Conservation (phyloP, 129 eudicot genomes). For the Lactuca sativa region DNA sequence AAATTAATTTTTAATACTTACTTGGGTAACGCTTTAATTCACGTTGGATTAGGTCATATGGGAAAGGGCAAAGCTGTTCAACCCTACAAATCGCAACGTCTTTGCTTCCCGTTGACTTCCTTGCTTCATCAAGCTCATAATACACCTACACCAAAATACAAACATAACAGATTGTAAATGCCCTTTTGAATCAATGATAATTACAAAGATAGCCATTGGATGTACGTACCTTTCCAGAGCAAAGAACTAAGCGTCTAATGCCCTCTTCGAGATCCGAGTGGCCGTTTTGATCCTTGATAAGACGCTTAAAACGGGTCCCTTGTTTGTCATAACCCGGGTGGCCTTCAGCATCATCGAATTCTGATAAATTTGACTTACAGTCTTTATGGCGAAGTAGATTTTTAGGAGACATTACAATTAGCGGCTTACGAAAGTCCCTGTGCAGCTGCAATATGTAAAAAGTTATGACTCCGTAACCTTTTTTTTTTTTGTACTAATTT, state of each 20-base stretch:
- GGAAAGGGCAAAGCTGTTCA: constrained; percentile 98
- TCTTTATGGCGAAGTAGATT: constrained; percentile 94
- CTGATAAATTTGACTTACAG: constrained; percentile 89
- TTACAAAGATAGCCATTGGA: neutral
- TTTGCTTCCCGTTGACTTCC: constrained; percentile 52
- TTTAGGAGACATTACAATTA: constrained; percentile 94
- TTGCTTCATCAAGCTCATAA: constrained; percentile 85
- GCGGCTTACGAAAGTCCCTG: constrained; percentile 96
- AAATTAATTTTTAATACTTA: constrained; percentile 32
- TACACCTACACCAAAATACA: constrained; percentile 52
- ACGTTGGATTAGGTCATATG: constrained; percentile 88
- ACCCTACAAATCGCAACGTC: constrained; percentile 92
- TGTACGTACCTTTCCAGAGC: constrained; percentile 94
- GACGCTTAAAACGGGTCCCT: constrained; percentile 95
- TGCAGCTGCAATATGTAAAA: constrained; percentile 49
- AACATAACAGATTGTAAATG: too few relatives aligned
- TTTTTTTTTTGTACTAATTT: too few relatives aligned
- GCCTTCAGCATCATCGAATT: constrained; percentile 92
- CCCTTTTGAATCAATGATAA: too few relatives aligned
- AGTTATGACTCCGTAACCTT: too few relatives aligned
- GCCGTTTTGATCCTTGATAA: constrained; percentile 82
- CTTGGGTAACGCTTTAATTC: constrained; percentile 96
- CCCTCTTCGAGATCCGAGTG: constrained; percentile 90
- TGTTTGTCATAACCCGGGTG: constrained; percentile 94
- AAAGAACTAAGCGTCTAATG: constrained; percentile 82